Conservation (phyloP, 441 rosid species). For the Gossypium davidsonii region DNA sequence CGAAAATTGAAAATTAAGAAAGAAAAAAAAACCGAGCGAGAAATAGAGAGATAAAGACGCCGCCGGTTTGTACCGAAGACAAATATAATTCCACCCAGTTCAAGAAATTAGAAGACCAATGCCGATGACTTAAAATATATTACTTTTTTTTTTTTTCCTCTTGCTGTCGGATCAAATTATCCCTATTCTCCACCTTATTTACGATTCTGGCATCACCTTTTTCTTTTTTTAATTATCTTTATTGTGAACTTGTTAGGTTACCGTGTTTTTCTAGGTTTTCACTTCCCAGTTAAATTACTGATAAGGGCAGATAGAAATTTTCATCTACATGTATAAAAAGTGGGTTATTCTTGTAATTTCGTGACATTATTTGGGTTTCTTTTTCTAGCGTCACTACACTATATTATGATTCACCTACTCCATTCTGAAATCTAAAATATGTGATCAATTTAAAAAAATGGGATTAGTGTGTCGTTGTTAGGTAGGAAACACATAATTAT, state of each 20-base stretch:
- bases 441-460: not conserved
- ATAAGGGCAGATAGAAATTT: not conserved
- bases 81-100: constrained; percentile 21
- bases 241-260: not conserved
- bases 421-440: not conserved
- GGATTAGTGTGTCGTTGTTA: not conserved
- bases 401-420: not conserved
- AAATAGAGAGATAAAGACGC: constrained; percentile 9
- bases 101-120: constrained; percentile 8
- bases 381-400: not conserved
- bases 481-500: not conserved
- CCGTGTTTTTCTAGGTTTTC: not conserved
- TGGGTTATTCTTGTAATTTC: not conserved
- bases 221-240: not conserved
- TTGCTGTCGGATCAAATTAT: not conserved
- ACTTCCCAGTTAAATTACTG: not conserved
- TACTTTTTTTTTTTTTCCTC: too few species aligned
- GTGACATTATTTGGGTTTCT: not conserved
- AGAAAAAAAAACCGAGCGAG: not conserved
- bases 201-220: constrained; percentile 7
- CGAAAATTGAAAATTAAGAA: not conserved
- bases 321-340: not conserved
- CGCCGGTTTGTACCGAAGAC: constrained; percentile 21
- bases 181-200: not conserved
- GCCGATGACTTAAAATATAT: not conserved